Percentiles rank a stretch among this genome's conserved stretches.
Conservation (phyloP, 2,329 filamentous ascomycete species). For the Myriosclerotinia curreyana region DNA sequence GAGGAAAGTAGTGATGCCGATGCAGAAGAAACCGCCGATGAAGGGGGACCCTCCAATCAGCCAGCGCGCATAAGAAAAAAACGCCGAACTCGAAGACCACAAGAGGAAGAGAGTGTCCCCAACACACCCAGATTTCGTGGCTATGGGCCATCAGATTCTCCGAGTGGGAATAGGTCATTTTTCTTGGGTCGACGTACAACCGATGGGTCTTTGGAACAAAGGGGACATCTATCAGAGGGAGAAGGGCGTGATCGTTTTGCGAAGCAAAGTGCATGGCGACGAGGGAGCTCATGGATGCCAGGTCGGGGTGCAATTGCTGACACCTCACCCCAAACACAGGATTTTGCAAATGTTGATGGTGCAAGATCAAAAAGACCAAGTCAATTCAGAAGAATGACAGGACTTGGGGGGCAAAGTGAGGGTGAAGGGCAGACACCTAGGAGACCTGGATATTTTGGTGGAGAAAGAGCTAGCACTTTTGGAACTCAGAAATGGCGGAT, state of each 20-base stretch:
- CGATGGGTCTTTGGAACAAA: conserved; percentile 55
- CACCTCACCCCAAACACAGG: conserved; percentile 49
- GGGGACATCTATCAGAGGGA: conserved; percentile 70
- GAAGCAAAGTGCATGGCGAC: conserved; percentile 54
- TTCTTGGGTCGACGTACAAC: conserved; percentile 63
- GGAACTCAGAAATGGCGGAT: conserved; percentile 86
- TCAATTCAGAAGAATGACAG: conserved; percentile 61
- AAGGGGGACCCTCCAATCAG: conserved; percentile 54
- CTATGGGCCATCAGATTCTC: conserved; percentile 33
- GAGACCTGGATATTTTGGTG: conserved; percentile 54
- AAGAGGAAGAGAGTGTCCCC: conserved; percentile 55
- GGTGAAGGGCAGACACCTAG: conserved; percentile 60
- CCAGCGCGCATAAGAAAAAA: conserved; percentile 57
- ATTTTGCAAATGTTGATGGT: conserved; percentile 43
- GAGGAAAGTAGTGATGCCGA: conserved; percentile 72
- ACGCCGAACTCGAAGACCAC: conserved; percentile 58
- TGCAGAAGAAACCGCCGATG: conserved; percentile 82
- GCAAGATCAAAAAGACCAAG: conserved; percentile 55
- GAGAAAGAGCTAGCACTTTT: conserved; percentile 67
- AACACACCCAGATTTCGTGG: conserved; percentile 54
- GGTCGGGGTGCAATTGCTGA: conserved; percentile 51
- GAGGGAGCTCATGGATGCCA: conserved; percentile 47
- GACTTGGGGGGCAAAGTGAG: conserved; percentile 60
- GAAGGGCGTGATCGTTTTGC: conserved; percentile 65
- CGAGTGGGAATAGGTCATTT: conserved; percentile 32